phyloP scores from a whole-genome alignment of 2,329 filamentous ascomycete species.

The Alternaria alternata region DNA sequence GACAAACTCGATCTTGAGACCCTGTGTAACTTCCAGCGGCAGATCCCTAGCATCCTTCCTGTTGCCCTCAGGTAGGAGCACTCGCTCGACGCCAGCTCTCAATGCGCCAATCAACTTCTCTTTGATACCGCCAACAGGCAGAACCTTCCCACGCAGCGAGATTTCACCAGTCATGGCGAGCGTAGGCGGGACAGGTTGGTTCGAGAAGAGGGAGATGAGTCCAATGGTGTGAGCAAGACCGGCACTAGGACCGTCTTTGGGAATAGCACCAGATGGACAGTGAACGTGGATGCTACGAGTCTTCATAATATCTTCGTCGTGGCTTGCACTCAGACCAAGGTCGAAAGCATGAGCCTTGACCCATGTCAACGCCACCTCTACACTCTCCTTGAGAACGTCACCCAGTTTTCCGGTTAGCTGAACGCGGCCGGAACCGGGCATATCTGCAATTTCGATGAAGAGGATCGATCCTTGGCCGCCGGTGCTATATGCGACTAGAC shows the following conservation, averaged over 20 bases:
- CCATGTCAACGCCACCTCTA: conserved; percentile 96
- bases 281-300: conserved; percentile 93
- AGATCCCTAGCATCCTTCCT: conserved; percentile 91
- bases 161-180: conserved; percentile 92
- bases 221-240: conserved; percentile 95
- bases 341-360: conserved; percentile 96
- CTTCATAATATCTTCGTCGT: conserved; percentile 93
- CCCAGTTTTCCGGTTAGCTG: conserved; percentile 96
- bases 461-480: conserved; percentile 95
- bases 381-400: conserved; percentile 95
- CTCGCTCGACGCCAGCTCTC: conserved; percentile 92
- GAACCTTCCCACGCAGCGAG: conserved; percentile 85
- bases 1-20: conserved; percentile 88
- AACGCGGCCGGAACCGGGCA: conserved; percentile 90
- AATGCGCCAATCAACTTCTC: conserved; percentile 97
- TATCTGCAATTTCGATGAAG: conserved; percentile 97
- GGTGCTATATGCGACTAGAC: conserved; percentile 91
- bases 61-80: conserved; percentile 86
- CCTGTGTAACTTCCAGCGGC: conserved; percentile 86
- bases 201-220: conserved; percentile 87
- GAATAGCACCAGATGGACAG: conserved; percentile 92
- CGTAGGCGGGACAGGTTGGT: conserved; percentile 84
- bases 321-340: conserved; percentile 81
- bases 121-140: conserved; percentile 96
- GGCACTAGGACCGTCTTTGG: conserved; percentile 85